Base-by-base conservation (phyloP, 495 filamentous ascomycete species). In the Penicillium chermesinum region DNA sequence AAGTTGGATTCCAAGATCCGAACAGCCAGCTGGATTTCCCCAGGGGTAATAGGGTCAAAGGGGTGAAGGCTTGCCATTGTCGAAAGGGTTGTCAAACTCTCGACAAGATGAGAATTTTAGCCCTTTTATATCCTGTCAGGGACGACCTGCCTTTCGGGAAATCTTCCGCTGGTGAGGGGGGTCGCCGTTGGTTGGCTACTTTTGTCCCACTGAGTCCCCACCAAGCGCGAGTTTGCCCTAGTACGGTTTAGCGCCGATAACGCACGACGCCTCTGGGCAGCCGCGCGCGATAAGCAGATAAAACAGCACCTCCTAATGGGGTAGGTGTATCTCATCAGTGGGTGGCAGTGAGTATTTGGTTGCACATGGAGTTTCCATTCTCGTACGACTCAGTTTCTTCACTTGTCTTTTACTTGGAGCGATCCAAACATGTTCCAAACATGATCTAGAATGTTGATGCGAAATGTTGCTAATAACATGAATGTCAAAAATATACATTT, bases 41-140 rank as follows among this genome's bases (percentile, higher is more conserved):
- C 64, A 12, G 69, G 64, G 4, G 63, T 66, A 22, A 72, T 63
- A 10, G 71, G 69, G 44, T 74, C 69, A 38, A 74, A 71, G 0
- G 71, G 71, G 52, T 74, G 71, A 30, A 66, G 59, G 43, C 50
- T 55, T 0, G 62, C 41, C 62, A 60, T 65, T 17, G 35, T 58
- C 34, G 21, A 36, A 15, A n/a, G 1, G 13, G 22, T 3, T 4
- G 33, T 40, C 2, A 15, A n/a, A 13, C 17, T 13, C 9, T 37
- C 9, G 10, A 38, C 16, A 22, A 14, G 12, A 8, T 20, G 41
- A 19, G 19, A n/a, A 18, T 14, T 19, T 16, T 18, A 27, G 32
- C 35, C 7, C 47, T 45, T 54, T 48, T 53, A 53, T 53, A 48
- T 43, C 38, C 32, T 9, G 20, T 39, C 38, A 17, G 17, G 21